Percentiles rank a stretch among this genome's conserved stretches.
These are phyloP conservation scores for Aspergillus novoparasiticus DNA, from an alignment of 2,329 filamentous ascomycete species.

Conservation along the genomic window DNA sequence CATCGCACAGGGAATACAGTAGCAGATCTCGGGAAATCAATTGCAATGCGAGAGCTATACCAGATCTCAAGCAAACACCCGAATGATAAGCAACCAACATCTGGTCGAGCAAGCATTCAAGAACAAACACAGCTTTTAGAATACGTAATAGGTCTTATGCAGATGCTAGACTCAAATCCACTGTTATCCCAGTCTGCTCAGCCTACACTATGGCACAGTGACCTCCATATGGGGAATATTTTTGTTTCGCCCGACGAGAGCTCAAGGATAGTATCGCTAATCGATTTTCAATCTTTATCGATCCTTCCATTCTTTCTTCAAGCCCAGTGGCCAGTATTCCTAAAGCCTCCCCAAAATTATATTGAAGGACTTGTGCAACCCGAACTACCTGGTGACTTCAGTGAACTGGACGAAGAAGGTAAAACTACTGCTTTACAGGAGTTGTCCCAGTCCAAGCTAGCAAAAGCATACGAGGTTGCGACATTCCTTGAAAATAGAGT, in stretches of 20 bases:
- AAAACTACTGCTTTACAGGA: conserved; percentile 20
- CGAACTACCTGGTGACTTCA: conserved; percentile 33
- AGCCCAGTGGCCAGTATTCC: conserved; percentile 29
- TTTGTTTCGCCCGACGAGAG: conserved; percentile 27
- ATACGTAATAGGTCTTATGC: conserved; percentile 15
- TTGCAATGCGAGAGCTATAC: conserved; percentile 21
- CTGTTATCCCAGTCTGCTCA: conserved; percentile 12
- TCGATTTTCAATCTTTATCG: conserved; percentile 29
- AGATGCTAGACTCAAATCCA: conserved; percentile 18
- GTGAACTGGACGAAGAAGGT: conserved; percentile 28
- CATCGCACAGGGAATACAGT: conserved; percentile 18
- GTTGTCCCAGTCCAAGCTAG: conserved; percentile 20
- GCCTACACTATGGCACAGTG: conserved; percentile 28
- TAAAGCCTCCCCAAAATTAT: conserved; percentile 26
- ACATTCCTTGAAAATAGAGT: conserved; percentile 25
- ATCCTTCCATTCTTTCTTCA: conserved; percentile 34
- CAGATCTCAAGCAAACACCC: conserved; percentile 12
- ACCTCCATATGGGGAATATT: conserved; percentile 38
- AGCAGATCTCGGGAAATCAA: conserved; percentile 16
- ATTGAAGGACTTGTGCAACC: conserved; percentile 18
- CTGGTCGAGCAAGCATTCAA: conserved; percentile 15
- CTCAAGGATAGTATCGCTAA: conserved; percentile 24
- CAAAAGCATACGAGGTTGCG: conserved; percentile 36
- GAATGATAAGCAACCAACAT: conserved; percentile 2
- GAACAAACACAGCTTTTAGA: conserved; percentile 19